A percentile compares a stretch with the other conserved stretches of the same genome.
Evolutionary conservation across 768 basidiomycete species (phyloP).

Genomic region (Trametes cubensis): DNA sequence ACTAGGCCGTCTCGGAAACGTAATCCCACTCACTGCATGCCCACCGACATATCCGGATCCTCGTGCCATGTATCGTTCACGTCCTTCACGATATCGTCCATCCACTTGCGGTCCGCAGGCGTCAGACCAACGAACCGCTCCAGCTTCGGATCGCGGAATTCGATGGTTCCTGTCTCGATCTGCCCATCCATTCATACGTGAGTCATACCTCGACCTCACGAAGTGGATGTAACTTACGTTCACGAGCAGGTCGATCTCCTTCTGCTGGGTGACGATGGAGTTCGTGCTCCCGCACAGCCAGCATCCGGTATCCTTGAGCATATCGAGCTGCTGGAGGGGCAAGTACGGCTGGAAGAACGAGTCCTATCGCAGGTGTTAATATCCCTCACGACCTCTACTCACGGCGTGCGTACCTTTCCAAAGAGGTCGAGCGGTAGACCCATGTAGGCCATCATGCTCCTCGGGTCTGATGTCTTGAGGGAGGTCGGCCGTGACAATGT

Average conservation of each 20-base stretch:
- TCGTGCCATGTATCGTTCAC: slow-evolving; percentile 81
- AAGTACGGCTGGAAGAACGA: slow-evolving; percentile 98
- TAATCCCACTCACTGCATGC: slow-evolving; percentile 64
- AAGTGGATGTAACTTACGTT: slow-evolving; percentile 55
- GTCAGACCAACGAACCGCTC: slow-evolving; percentile 82
- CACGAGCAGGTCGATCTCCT: slow-evolving; percentile 87
- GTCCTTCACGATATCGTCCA: slow-evolving; percentile 89
- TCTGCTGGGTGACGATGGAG: slow-evolving; percentile 90
- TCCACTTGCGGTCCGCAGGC: slow-evolving; percentile 95
- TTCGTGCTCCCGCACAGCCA: slow-evolving; percentile 98
- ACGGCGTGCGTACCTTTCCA: slow-evolving; percentile 60
- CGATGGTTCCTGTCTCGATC: slow-evolving; percentile 86
- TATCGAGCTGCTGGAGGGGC: slow-evolving; percentile 92
- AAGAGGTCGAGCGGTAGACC: slow-evolving; percentile 95
- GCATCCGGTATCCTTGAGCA: slow-evolving; percentile 74
- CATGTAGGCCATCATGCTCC: slow-evolving; percentile 88
- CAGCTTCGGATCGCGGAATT: slow-evolving; percentile 81
- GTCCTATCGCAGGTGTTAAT: slow-evolving; percentile 48
- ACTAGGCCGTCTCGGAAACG: not conserved
- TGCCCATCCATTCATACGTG: slow-evolving; percentile 33
- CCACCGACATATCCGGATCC: slow-evolving; percentile 55
- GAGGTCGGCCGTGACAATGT: slow-evolving; percentile 75
- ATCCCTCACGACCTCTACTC: not conserved
- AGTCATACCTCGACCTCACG: not conserved
- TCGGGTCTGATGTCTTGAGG: slow-evolving; percentile 84